These are phyloP conservation scores for Cladosporium sp. DNA, from an alignment of 2,329 filamentous ascomycete genomes.

Conservation along the genomic window DNA sequence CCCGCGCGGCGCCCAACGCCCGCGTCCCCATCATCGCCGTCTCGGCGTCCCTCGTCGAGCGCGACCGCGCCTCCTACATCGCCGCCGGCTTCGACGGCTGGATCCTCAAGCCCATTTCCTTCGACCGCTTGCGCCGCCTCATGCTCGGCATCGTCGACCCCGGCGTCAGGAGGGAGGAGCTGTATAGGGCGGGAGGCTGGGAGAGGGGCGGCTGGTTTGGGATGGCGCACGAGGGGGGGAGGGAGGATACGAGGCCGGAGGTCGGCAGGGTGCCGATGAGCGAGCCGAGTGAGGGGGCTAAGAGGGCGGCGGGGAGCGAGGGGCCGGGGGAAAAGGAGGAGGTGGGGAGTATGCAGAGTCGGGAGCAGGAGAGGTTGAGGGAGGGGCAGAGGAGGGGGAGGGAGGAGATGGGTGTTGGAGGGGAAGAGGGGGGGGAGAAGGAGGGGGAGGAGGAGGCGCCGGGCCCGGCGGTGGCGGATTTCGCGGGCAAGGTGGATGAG, in stretches of 20 bases:
- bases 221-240: slow-evolving; percentile 31
- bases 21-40: slow-evolving; percentile 79
- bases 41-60: slow-evolving; percentile 73
- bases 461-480: too few species aligned
- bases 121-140: slow-evolving; percentile 63
- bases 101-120: slow-evolving; percentile 85
- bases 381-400: slow-evolving; percentile 19
- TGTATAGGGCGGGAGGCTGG: slow-evolving; percentile 70
- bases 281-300: slow-evolving; percentile 23
- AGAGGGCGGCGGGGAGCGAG: slow-evolving; percentile 27
- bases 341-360: slow-evolving; percentile 25
- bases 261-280: slow-evolving; percentile 16
- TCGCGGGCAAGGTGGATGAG: too few species aligned
- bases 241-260: slow-evolving; percentile 34
- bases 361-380: slow-evolving; percentile 28
- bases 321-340: slow-evolving; percentile 31
- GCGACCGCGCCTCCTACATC: slow-evolving; percentile 61
- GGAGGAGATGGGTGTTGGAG: not conserved
- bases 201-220: slow-evolving; percentile 82
- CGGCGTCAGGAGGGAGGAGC: slow-evolving; percentile 50
- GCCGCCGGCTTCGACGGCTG: slow-evolving; percentile 80
- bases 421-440: not conserved
- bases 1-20: slow-evolving; percentile 53
- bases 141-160: slow-evolving; percentile 63
- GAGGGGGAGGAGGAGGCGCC: too few species aligned